Conservation (phyloP, 2,329 filamentous ascomycete species). For the Cercospora citrullina region DNA sequence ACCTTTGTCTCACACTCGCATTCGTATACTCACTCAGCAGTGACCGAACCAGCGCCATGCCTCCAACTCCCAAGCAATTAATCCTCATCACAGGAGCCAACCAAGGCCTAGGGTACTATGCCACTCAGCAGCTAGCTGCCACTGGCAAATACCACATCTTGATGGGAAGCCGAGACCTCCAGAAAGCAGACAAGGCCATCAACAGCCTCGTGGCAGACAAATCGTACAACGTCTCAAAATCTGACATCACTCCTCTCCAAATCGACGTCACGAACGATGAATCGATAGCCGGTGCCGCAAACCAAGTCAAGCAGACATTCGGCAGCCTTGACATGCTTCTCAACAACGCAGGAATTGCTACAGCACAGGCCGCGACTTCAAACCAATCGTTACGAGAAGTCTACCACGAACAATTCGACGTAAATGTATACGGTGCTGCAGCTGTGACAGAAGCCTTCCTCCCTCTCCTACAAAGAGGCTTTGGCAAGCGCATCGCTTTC, state of each 20-base stretch:
- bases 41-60: background rate
- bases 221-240: conserved; percentile 2
- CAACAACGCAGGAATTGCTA: conserved; percentile 40
- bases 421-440: conserved; percentile 34
- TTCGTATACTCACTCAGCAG: background rate
- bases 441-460: conserved; percentile 32
- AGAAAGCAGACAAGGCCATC: conserved; percentile 41
- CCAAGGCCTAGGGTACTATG: conserved; percentile 48
- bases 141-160: conserved; percentile 46
- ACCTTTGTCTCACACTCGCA: background rate
- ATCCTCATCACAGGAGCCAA: conserved; percentile 46
- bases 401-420: conserved; percentile 28
- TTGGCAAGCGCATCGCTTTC: conserved; percentile 31
- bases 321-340: conserved; percentile 40
- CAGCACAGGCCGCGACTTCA: background rate
- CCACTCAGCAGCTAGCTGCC: conserved; percentile 43
- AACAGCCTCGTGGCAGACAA: conserved; percentile 24
- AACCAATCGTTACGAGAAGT: background rate
- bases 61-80: background rate
- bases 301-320: conserved; percentile 33
- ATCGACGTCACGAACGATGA: conserved; percentile 48
- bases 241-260: conserved; percentile 41
- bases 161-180: conserved; percentile 42
- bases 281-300: conserved; percentile 44
- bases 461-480: conserved; percentile 18